Base-by-base conservation (phyloP, 2,329 filamentous ascomycete genomes). In the Epichloe sibirici region DNA sequence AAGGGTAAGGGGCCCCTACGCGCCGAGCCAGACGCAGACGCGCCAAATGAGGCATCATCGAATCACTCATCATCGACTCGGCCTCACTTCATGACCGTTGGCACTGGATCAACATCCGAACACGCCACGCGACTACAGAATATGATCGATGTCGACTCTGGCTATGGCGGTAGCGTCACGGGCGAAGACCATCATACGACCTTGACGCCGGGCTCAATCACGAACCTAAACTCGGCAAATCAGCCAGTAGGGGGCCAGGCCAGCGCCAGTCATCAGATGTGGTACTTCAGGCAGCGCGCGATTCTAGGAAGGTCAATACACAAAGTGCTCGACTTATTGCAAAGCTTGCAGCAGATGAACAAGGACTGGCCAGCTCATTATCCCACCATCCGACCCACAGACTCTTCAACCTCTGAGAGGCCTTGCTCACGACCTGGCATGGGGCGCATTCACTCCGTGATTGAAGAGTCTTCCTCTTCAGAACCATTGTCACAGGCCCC, bases 361-460 rank as follows among this genome's bases (percentile, higher is more conserved):
- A 74, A 85, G 13, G 80, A 83, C 63, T 97, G 93, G 93, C 93
- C 93, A 1, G 91, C 90, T 35, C 88, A 94, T 65, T 98, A 98
- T 66, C 93, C 93, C 51, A 88, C 90, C 2, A 83, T 91, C 3
- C 83, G 89, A 64, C 76, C 82, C 57, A 65, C 79, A 37, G 76
- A 79, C 55, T 60, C 71, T 45, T 62, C 66, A 31, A 61, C 71
- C n/a, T 62, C 71, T 34, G 66, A 59, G 37, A 68, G 73, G 48
- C 72, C 76, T 31, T 74, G 78, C 15, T 72, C 78, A 13, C 75
- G 85, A 31, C 84, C 85, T 11, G 76, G 76, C 23, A 69, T 89
- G 49, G 69, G 75, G 37, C 85, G 87, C 58, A 77, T 83, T 2
- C 77, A 82, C 52, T 82, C 86, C 3, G 78, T 76, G 5, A 67